Percentiles rank a stretch among this genome's conserved stretches.
These are phyloP conservation scores for Dryas alaskensis DNA, from an alignment of 306 rosid genomes.

Conservation along the genomic window DNA sequence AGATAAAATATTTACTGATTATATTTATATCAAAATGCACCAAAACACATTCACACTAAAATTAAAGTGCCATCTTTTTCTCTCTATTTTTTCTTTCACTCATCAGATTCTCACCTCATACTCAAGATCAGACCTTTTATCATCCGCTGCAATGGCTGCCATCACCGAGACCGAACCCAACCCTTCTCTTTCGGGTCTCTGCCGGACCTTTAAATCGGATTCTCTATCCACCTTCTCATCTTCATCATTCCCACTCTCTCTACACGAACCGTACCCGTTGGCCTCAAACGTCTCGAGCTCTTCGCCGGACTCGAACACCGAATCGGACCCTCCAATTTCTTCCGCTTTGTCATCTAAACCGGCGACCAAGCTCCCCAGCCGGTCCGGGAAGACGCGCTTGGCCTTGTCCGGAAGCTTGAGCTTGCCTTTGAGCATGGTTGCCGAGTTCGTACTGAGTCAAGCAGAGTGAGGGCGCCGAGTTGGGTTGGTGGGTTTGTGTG, in stretches of 20 bases:
- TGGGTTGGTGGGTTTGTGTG: neutral
- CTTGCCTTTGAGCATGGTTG: conserved; percentile 63
- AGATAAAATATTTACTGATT: neutral
- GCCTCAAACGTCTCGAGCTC: conserved; percentile 76
- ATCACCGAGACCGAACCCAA: conserved; percentile 36
- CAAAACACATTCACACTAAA: neutral
- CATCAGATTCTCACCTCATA: conserved; percentile 47
- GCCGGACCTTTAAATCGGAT: conserved; percentile 23
- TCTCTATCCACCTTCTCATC: conserved; percentile 1
- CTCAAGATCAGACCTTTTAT: conserved; percentile 70
- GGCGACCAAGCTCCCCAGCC: conserved; percentile 52
- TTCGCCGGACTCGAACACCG: conserved; percentile 54
- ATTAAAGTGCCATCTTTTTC: neutral
- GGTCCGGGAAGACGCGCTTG: conserved; percentile 48
- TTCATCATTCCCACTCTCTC: conserved; percentile 20
- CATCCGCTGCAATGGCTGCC: conserved; percentile 61
- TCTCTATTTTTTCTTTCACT: neutral
- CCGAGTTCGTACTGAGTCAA: conserved; percentile 24
- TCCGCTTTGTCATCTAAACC: conserved; percentile 42
- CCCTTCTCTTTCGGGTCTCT: conserved; percentile 26
- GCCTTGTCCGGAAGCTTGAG: conserved; percentile 56
- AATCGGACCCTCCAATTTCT: conserved; percentile 27
- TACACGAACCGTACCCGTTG: conserved; percentile 33
- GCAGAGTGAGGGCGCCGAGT: conserved; percentile 12
- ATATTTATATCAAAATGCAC: neutral